Evolutionary conservation across 352 stramenopile species (phyloP).

Genomic region (Aphanomyces invadans): DNA sequence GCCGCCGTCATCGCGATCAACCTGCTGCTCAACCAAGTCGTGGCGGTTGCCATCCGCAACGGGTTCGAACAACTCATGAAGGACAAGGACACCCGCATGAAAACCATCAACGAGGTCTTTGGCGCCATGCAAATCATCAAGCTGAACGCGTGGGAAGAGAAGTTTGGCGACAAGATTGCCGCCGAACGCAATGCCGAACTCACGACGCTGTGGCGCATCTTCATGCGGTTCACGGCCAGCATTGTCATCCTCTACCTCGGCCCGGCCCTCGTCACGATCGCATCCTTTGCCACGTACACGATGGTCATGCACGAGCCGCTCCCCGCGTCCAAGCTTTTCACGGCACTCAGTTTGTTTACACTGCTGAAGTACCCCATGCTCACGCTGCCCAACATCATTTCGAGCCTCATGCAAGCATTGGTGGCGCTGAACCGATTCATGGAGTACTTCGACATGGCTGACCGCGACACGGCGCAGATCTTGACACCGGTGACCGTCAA

Average conservation of each 20-base stretch:
- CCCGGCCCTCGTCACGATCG: slow-evolving; percentile 24
- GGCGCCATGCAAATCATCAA: slow-evolving; percentile 93
- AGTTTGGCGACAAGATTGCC: slow-evolving; percentile 31
- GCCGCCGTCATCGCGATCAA: slow-evolving; percentile 32
- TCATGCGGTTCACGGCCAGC: slow-evolving; percentile 37
- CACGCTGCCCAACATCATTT: slow-evolving; percentile 16
- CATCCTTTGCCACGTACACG: slow-evolving; percentile 22
- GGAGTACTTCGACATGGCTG: slow-evolving; percentile 10
- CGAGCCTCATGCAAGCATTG: slow-evolving; percentile 21
- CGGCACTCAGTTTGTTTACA: slow-evolving; percentile 25
- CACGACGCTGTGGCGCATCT: slow-evolving; percentile 40
- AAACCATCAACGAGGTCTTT: slow-evolving; percentile 86
- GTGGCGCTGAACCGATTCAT: slow-evolving; percentile 5
- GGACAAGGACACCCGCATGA: slow-evolving; percentile 82
- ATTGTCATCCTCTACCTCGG: slow-evolving; percentile 28
- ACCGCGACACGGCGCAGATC: neutral
- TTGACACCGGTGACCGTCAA: slow-evolving; percentile 2
- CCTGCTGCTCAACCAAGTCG: slow-evolving; percentile 33
- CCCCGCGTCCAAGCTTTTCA: slow-evolving; percentile 24
- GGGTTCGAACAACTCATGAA: slow-evolving; percentile 72
- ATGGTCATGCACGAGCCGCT: slow-evolving; percentile 22
- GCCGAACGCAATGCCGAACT: slow-evolving; percentile 32
- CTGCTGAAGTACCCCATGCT: slow-evolving; percentile 26
- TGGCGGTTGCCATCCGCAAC: slow-evolving; percentile 38
- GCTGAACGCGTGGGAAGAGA: slow-evolving; percentile 91